phyloP scores from a whole-genome alignment of 2,329 filamentous ascomycete species.

The Dactylellina parvicollis region DNA sequence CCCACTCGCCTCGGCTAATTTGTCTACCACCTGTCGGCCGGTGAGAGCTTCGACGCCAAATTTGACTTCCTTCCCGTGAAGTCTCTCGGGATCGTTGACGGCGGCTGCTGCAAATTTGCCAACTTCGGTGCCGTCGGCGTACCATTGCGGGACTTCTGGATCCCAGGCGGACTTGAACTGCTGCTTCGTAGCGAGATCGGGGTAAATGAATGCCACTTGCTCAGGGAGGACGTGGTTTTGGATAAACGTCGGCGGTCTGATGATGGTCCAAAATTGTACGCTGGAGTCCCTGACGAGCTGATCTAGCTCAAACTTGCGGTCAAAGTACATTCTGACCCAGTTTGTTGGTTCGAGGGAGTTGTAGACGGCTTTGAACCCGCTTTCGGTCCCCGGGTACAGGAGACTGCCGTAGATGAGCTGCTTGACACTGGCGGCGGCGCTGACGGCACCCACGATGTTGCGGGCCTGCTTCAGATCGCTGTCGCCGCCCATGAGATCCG shows the following conservation, averaged over 20 bases:
- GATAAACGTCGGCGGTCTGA: slow-evolving; percentile 20
- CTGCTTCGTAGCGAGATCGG: slow-evolving; percentile 17
- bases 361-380: slow-evolving; percentile 9
- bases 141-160: slow-evolving; percentile 23
- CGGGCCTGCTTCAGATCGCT: slow-evolving; percentile 18
- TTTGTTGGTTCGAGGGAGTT: slow-evolving; percentile 4
- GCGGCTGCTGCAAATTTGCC: slow-evolving; percentile 14
- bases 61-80: slow-evolving; percentile 18
- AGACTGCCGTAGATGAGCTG: slow-evolving; percentile 28
- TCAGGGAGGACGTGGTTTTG: slow-evolving; percentile 21
- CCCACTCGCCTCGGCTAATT: slow-evolving; percentile 4
- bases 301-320: slow-evolving; percentile 12
- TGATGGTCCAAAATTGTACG: slow-evolving; percentile 16
- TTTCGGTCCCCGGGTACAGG: slow-evolving; percentile 2
- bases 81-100: slow-evolving; percentile 11
- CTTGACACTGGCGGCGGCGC: slow-evolving; percentile 7
- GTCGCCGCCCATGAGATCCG: slow-evolving; percentile 23
- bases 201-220: slow-evolving; percentile 9
- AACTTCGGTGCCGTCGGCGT: slow-evolving; percentile 6
- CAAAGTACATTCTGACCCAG: slow-evolving; percentile 14
- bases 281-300: slow-evolving; percentile 17
- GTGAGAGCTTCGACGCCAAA: slow-evolving; percentile 13
- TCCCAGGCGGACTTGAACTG: slow-evolving; percentile 11
- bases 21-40: neutral
- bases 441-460: slow-evolving; percentile 17